Evolutionary conservation across 192 early-diverging fungal genomes (phyloP).

Genomic region (Coemansia sp.): DNA sequence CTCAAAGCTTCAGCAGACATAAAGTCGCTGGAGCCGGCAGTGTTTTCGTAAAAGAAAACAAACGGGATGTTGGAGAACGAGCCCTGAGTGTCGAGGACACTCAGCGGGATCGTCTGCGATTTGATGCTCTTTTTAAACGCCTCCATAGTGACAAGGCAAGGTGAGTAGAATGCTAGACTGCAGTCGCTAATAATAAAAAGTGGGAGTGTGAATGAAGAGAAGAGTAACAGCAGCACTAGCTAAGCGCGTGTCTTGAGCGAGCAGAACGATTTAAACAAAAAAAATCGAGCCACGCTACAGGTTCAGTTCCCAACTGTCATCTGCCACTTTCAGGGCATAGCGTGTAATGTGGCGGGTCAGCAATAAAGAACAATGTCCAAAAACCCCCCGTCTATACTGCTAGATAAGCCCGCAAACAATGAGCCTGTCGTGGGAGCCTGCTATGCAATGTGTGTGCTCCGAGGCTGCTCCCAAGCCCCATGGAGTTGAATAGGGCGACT

Average conservation of each 20-base stretch:
- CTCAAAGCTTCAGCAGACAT: conserved; percentile 26
- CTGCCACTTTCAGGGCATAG: not conserved
- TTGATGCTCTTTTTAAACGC: conserved; percentile 20
- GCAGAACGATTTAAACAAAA: not conserved
- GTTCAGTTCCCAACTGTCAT: not conserved
- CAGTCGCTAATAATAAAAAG: not conserved
- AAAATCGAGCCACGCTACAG: not conserved
- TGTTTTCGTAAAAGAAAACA: conserved; percentile 51
- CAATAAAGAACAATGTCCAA: not conserved
- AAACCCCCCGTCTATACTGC: conserved; percentile 1
- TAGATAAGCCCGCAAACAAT: not conserved
- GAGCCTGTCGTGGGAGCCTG: not conserved
- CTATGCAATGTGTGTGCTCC: not conserved
- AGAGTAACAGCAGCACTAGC: not conserved
- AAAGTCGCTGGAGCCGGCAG: conserved; percentile 9
- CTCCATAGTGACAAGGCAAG: conserved; percentile 3
- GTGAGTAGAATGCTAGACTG: not conserved
- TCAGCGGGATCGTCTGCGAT: conserved; percentile 32
- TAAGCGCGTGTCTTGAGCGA: not conserved
- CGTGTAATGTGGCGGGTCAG: not conserved
- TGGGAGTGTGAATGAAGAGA: not conserved
- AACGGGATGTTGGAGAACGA: conserved; percentile 55
- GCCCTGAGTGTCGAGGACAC: conserved; percentile 37
- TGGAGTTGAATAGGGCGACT: not conserved
- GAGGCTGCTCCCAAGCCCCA: not conserved